Evolutionary conservation across 495 filamentous ascomycete genomes (phyloP), one percentile per base, ranked within the genome.

Genomic region (Pyronema domesticum): DNA sequence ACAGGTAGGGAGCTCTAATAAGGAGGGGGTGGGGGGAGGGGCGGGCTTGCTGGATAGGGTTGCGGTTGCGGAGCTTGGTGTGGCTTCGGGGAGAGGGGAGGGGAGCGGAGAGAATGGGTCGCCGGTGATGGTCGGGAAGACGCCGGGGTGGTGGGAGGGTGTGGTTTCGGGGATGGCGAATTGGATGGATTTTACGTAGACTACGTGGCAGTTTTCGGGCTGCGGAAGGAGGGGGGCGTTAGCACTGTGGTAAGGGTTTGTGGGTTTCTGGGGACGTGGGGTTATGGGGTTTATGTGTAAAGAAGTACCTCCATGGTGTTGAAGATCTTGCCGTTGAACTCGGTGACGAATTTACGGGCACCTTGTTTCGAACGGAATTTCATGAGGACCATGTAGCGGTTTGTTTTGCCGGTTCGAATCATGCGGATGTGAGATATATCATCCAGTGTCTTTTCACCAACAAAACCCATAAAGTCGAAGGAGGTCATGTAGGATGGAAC

Each of bases 301-400:
- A 43, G 44, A 71, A 77, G 65, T 72, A 89, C 87, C 80, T 94
- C 89, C 72, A 95, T 86, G 55, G 79, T 85, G 65, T 94, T 91
- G 62, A 95, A 98, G 1, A 86, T 78, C 70, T 89, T 93, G 47
- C 91, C 91, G 73, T 96, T 91, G 76, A 88, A 95, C 60, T 85
- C 81, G 57, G 73, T 80, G 61, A 86, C 80, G 80, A 89, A 98
- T 30, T 79, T 72, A 58, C 71, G 80, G 8, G 91, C 91, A 57
- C 77, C 78, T 61, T 74, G 76, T 43, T 76, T 74, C 59, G 80
- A 80, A 46, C 86, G 72, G 67, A 96, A 95, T 70, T 94, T 96
- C 83, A 98, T 89, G 55, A 98, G 73, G 46, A 95, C 91, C 79
- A 98, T 85, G 70, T 96, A 98, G 63, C 89, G 78, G 67, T 89